Percentiles rank a stretch among this genome's conserved stretches.
phyloP scores from a whole-genome alignment of 495 filamentous ascomycete species.

The Penicillium fimorum region DNA sequence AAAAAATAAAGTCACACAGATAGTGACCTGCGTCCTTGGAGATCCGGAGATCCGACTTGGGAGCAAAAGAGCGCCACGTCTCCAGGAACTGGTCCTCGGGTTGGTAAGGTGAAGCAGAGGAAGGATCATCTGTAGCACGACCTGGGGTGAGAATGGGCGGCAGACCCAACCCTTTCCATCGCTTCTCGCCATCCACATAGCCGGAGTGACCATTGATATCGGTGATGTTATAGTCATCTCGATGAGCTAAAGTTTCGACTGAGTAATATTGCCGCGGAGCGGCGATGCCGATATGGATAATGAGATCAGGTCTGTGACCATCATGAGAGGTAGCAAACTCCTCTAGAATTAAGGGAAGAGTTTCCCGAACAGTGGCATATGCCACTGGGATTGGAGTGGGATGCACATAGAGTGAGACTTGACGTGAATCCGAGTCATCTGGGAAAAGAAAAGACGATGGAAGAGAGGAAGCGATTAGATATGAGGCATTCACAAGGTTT shows the following conservation, averaged over 20 bases:
- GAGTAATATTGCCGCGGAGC: conserved; percentile 65
- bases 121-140: conserved; percentile 12
- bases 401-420: conserved; percentile 64
- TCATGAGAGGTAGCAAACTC: conserved; percentile 35
- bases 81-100: conserved; percentile 37
- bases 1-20: conserved; percentile 87
- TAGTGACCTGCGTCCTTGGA: conserved; percentile 78
- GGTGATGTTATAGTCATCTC: conserved; percentile 68
- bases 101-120: conserved; percentile 23
- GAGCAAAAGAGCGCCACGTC: conserved; percentile 34
- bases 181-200: conserved; percentile 49
- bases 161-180: conserved; percentile 44
- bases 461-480: conserved; percentile 61
- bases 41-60: conserved; percentile 55
- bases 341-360: conserved; percentile 58
- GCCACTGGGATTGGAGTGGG: conserved; percentile 65
- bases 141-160: conserved; percentile 38
- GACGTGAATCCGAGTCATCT: conserved; percentile 33
- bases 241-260: conserved; percentile 67
- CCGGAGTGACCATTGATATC: conserved; percentile 65
- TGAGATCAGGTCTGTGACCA: conserved; percentile 56
- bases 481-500: conserved; percentile 69
- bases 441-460: conserved; percentile 34
- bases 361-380: conserved; percentile 61
- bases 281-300: conserved; percentile 81